A percentile compares a stretch with the other conserved stretches of the same genome.
Evolutionary conservation across 306 rosid species (phyloP).

Genomic region (Cucurbita pepo): DNA sequence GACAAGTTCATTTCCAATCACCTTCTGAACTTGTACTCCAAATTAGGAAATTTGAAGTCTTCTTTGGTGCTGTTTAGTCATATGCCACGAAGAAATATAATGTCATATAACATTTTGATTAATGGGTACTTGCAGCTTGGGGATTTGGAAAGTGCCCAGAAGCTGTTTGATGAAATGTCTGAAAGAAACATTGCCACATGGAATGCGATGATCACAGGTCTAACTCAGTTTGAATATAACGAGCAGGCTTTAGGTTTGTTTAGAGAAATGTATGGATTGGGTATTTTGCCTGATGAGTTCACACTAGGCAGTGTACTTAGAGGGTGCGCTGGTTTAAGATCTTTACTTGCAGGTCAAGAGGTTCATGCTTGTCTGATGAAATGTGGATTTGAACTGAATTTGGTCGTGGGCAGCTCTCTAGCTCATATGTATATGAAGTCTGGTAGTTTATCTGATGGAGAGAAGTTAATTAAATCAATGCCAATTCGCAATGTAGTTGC

Average conservation of each 20-base stretch:
- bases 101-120: slow-evolving; percentile 81
- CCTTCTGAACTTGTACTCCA: slow-evolving; percentile 66
- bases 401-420: slow-evolving; percentile 69
- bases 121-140: slow-evolving; percentile 39
- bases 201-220: slow-evolving; percentile 71
- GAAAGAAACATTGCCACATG: slow-evolving; percentile 68
- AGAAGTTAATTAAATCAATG: slow-evolving; percentile 45
- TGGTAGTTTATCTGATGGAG: slow-evolving; percentile 59
- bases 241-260: slow-evolving; percentile 43
- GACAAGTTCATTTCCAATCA: slow-evolving; percentile 71
- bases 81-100: slow-evolving; percentile 44
- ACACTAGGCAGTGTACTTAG: slow-evolving; percentile 70
- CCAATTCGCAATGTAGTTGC: slow-evolving; percentile 59
- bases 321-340: slow-evolving; percentile 72
- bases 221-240: slow-evolving; percentile 50
- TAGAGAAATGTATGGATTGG: slow-evolving; percentile 40
- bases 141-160: slow-evolving; percentile 35
- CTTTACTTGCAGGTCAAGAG: slow-evolving; percentile 37
- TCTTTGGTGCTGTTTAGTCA: slow-evolving; percentile 36
- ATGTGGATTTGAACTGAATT: slow-evolving; percentile 57
- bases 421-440: slow-evolving; percentile 92
- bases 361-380: slow-evolving; percentile 60
- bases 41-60: slow-evolving; percentile 31
- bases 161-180: slow-evolving; percentile 66
- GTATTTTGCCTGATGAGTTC: slow-evolving; percentile 61